Evolutionary conservation across 352 stramenopile species (phyloP).

Genomic region (Phytophthora nicotianae): DNA sequence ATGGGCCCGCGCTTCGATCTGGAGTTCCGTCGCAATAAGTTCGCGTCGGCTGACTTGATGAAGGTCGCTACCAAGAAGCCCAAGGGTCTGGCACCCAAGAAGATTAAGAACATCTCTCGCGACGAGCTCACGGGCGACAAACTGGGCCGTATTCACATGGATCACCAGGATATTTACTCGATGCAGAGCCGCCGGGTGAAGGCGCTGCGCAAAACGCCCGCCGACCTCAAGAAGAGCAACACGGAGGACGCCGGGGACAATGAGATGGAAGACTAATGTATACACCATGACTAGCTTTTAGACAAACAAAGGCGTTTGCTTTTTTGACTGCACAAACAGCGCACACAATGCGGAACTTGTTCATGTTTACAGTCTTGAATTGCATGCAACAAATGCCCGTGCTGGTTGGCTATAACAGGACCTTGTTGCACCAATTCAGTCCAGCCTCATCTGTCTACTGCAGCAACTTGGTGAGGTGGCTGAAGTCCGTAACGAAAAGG

Average conservation of each 20-base stretch:
- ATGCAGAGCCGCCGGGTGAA: constrained; percentile 96
- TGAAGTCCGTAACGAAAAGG: constrained; percentile 98
- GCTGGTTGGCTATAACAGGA: background rate
- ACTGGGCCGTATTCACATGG: constrained; percentile 97
- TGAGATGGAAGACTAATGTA: constrained; percentile 60
- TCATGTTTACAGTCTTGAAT: constrained; percentile 11
- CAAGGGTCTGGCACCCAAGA: constrained; percentile 92
- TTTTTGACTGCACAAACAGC: constrained; percentile 25
- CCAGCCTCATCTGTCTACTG: constrained; percentile 29
- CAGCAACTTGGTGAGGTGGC: constrained; percentile 79
- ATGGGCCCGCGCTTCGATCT: constrained; percentile 92
- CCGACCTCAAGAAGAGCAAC: constrained; percentile 74
- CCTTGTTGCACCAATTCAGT: constrained; percentile 4
- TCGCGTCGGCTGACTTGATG: constrained; percentile 95
- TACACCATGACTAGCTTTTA: constrained; percentile 43
- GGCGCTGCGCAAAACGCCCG: constrained; percentile 89
- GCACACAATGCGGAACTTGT: constrained; percentile 20
- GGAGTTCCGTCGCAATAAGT: constrained; percentile 94
- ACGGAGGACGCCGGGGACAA: constrained; percentile 42
- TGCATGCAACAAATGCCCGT: constrained; percentile 5
- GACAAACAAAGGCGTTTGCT: constrained; percentile 35
- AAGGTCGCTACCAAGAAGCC: constrained; percentile 95
- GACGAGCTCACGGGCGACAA: constrained; percentile 98
- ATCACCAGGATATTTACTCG: constrained; percentile 97
- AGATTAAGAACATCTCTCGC: constrained; percentile 98